Evolutionary conservation across 2,329 filamentous ascomycete genomes (phyloP), one percentile per base, ranked within the genome.

Genomic region (Xylariaceae sp.): DNA sequence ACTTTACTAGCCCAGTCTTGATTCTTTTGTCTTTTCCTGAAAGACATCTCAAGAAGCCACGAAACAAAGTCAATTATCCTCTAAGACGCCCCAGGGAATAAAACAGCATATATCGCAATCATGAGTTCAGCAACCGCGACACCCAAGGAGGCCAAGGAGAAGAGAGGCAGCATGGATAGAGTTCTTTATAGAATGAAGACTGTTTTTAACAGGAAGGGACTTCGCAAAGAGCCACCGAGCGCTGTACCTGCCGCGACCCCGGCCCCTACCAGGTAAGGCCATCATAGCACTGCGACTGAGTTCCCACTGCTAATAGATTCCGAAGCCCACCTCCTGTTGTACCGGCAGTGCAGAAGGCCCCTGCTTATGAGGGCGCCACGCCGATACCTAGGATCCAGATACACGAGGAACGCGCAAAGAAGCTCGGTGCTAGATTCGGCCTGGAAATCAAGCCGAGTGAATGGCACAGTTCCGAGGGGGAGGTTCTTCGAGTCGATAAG

Each of bases 401-500:
- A 43, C 75, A 80, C 48, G 78, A 80, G 63, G 79, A 83, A 68
- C 76, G 80, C 32, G 79, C 78, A 41, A 78, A 77, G 69, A 78
- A 76, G 63, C 71, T 84, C 4, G 78, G 77, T 37, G 75, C 80
- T 61, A 73, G 74, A 47, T 83, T 79, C 57, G 80, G 80, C 31
- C 67, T 83, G 50, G 78, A 81, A 60, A 76, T 84, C 57, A 74
- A 78, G 65, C 71, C 79, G 39, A 74, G 73, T 58, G 77, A 80
- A 59, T 80, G 79, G 74, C 73, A 80, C 60, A 72, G 73, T 40
- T 72, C 72, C 53, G 76, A 77, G 58, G 80, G 81, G 49, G 76
- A 79, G 31, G 80, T 80, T 32, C 72, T 81, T 29, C 84, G 87
- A 43, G 80, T 88, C 52, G 84, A 89, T 69, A 90, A 88, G 74